Base-by-base conservation (phyloP, 2,329 filamentous ascomycete genomes). In the Sclerotinia glacialis region DNA sequence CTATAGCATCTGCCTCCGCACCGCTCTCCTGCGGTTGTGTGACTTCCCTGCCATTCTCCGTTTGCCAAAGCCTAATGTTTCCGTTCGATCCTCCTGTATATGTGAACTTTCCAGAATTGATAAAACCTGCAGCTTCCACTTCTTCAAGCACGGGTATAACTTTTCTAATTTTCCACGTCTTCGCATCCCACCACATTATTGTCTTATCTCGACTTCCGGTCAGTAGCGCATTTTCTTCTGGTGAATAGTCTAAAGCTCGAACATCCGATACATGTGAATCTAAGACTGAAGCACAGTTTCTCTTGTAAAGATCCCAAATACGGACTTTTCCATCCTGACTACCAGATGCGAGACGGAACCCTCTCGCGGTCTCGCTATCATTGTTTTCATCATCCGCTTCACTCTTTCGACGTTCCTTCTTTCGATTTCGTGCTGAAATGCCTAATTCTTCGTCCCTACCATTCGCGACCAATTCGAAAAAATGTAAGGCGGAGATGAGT, bases 241-340 rank as follows among this genome's bases (percentile, higher is more conserved):
- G 78, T 6, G 91, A 95, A 77, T 91, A 99, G 72, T 95, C 91
- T 60, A 99, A 78, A 63, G 87, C 88, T 72, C 93, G 89, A n/a
- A 99, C 91, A 71, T 98, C 91, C 12, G 95, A 98, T 28, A 97
- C 93, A 76, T 99, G 96, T 0, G 93, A 95, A 68, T 98, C 93
- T 42, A 97, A 82, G 23, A 97, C 82, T 26, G 91, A 90, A 28
- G 92, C 82, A 67, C 89, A 88, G 70, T 86, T 91, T 66, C 91
- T 86, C 79, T 92, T 96, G 78, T 93, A 88, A 67, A 99, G 80
- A 79, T 98, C 91, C 91, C 93, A 99, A 28, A 99, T 85, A 26
- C 91, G 85, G 64, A 99, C 85, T 75, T 94, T 96, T 42, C 95
- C 95, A 76, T 98, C 94, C 78, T 99, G 96, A 69, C 91, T 93